Evolutionary conservation across 495 filamentous ascomycete genomes (phyloP), one percentile per base, ranked within the genome.

Genomic region (Tuber borchii): DNA sequence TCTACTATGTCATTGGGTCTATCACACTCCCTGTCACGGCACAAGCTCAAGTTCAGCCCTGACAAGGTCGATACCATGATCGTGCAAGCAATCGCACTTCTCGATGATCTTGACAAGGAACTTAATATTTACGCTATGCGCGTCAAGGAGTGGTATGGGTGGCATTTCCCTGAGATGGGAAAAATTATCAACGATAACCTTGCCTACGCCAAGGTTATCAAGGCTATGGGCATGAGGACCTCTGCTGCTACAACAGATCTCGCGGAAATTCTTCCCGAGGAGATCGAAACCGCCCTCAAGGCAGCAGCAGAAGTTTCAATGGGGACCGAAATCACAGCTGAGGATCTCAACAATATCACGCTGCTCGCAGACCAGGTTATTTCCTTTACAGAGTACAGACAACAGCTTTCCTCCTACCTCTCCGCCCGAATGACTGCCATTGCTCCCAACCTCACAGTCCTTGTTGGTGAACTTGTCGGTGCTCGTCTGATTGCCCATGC

Each of bases 31-130:
- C 89, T 99, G 70, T 97, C 95, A n/a, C 91, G 95, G 75, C 94
- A 99, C 87, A 97, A 95, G 87, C 90, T 99, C 80, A 97, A 97
- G 87, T 99, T 99, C 87, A 97, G 94, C 7, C 92, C 95, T 69
- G 95, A 99, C 81, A 99, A 99, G 87, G 97, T 99, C 74, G 95
- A 99, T 81, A 94, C 94, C 72, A 99, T 99, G 95, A 97, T 99
- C 79, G 93, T 99, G 56, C 95, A 98, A 85, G 93, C 95, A 74
- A 97, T 99, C 81, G 90, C 90, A 40, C 90, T 97, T 70, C 87
- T 99, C 37, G 95, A 99, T 84, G 95, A 98, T 79, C 86, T 98
- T 61, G 95, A 99, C 87, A 99, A 99, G 87, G 96, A 99, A 84
- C 86, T 99, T 71, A 99, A 99, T 86, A 95, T 91, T 78, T 97